phyloP scores from a whole-genome alignment of 306 rosid genomes.

The Dalbergia oliveri region DNA sequence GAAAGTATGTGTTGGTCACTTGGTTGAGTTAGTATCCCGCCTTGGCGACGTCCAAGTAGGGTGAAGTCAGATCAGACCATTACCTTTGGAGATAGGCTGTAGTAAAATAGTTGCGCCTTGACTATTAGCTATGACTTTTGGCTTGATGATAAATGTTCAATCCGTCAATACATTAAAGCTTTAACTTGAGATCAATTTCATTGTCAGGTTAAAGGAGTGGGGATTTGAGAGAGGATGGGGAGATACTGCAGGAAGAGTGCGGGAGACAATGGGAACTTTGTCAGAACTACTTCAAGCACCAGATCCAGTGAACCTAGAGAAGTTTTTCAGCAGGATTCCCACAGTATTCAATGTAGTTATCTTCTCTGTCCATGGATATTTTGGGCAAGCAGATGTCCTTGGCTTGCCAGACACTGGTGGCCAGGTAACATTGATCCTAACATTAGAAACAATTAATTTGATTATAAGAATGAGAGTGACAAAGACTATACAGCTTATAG shows the following conservation, averaged over 20 bases:
- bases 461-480: neutral
- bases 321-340: slow-evolving; percentile 71
- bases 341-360: slow-evolving; percentile 72
- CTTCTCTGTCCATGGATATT: slow-evolving; percentile 87
- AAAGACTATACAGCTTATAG: neutral
- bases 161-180: too few species aligned
- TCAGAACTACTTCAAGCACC: slow-evolving; percentile 86
- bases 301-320: slow-evolving; percentile 70
- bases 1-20: too few species aligned
- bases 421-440: slow-evolving; percentile 57
- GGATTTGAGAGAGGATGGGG: slow-evolving; percentile 96
- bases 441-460: slow-evolving; percentile 11
- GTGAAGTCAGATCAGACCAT: too few species aligned
- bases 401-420: slow-evolving; percentile 98
- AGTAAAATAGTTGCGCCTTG: too few species aligned
- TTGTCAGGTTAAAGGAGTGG: slow-evolving; percentile 69
- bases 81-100: too few species aligned
- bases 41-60: too few species aligned
- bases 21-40: too few species aligned
- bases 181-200: too few species aligned
- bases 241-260: slow-evolving; percentile 72
- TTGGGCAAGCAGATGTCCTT: slow-evolving; percentile 92
- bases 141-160: too few species aligned
- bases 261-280: slow-evolving; percentile 63
- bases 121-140: too few species aligned